Base-by-base conservation (phyloP, 2,329 filamentous ascomycete genomes). In the Sclerotinia sclerotiorum region DNA sequence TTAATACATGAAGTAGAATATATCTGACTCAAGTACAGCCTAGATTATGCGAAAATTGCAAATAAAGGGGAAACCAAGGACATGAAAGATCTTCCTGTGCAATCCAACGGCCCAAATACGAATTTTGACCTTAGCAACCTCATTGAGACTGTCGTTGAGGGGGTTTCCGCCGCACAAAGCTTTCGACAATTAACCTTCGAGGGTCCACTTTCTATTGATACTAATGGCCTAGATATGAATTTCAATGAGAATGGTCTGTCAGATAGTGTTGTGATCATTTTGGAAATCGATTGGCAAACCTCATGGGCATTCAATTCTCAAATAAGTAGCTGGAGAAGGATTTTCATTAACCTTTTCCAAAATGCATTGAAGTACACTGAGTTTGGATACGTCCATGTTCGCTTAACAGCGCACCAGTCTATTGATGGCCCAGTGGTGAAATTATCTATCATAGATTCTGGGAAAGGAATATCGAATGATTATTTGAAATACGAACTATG, bases 281-380 rank as follows among this genome's bases (percentile, higher is more conserved):
- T 74, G 15, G 70, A 70, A 35, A 67, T 74, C 24, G 67, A 70
- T 24, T 69, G 75, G 73, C 68, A 69, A 88, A 68, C 79, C 67
- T 69, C 79, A 3, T 89, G 87, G 85, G 74, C 78, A 0, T 85
- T 85, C 70, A 78, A 81, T 3, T 82, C 83, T 2, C 82, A 87
- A 49, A 82, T 84, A 0, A 86, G 87, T 0, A 82, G 81, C 2
- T 75, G 83, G 65, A 79, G 81, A 57, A 68, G 74, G n/a, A 74
- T 88, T 52, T 80, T 88, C 32, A 87, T 87, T 83, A 88, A 89
- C 61, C 73, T 88, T 0, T 84, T 88, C 55, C 85, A 85, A 5
- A 89, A 89, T 72, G 82, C 87, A 0, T 79, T 88, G 69, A 89
- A 89, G 72, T 89, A 88, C 69, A 88, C 85, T 0, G 77, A 81